phyloP scores from a whole-genome alignment of 202 grass and related monocot species.

The Cymbopogon flexuosus region DNA sequence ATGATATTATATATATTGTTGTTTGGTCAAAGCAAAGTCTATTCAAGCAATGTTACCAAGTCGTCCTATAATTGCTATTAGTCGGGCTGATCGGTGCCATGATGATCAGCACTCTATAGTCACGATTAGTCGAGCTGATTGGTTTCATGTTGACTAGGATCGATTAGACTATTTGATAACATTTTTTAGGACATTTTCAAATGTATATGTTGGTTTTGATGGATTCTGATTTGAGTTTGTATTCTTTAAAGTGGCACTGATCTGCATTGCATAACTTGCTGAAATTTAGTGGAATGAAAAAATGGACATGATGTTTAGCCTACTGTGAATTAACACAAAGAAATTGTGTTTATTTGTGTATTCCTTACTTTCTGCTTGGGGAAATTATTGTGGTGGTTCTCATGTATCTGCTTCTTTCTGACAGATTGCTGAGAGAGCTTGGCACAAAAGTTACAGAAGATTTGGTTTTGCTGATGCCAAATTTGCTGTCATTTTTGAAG shows the following conservation, averaged over 20 bases:
- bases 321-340: not conserved
- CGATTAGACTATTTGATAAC: too few species aligned
- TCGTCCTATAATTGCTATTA: too few species aligned
- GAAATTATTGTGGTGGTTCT: conserved; percentile 31
- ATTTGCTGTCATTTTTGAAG: conserved; percentile 83
- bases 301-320: not conserved
- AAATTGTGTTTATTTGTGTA: not conserved
- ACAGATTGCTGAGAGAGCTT: conserved; percentile 82
- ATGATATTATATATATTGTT: not conserved
- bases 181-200: not conserved
- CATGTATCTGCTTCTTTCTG: conserved; percentile 41
- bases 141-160: too few species aligned
- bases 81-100: too few species aligned
- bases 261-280: not conserved
- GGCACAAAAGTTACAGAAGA: conserved; percentile 69
- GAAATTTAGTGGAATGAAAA: not conserved
- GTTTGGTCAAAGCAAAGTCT: conserved; percentile 13
- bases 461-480: conserved; percentile 86
- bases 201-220: conserved; percentile 19
- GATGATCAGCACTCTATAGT: too few species aligned
- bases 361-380: not conserved
- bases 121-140: too few species aligned
- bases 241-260: conserved; percentile 4
- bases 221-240: conserved; percentile 29
- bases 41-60: not conserved